Evolutionary conservation across 2,329 filamentous ascomycete genomes (phyloP).

Genomic region (Beauveria brongniartii): DNA sequence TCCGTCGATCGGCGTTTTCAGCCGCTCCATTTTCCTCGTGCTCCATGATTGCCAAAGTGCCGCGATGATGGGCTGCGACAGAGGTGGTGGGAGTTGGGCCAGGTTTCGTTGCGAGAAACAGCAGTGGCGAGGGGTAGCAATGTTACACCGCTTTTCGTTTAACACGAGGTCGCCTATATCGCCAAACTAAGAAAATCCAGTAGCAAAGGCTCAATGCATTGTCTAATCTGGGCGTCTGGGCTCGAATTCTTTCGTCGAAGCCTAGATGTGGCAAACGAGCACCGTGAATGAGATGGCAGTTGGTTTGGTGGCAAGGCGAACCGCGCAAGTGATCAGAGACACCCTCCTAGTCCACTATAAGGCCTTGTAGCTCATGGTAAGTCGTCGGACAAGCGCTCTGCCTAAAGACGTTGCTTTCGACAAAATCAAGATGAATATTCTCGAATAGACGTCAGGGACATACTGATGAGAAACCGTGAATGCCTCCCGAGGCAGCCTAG

Average conservation of each 20-base stretch:
- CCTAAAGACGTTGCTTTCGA: neutral
- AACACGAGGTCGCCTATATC: neutral
- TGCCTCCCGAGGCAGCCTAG: neutral
- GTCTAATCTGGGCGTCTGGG: neutral
- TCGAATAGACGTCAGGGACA: neutral
- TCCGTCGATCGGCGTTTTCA: conserved; percentile 18
- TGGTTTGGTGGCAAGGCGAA: neutral
- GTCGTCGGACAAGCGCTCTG: neutral
- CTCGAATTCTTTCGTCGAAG: neutral
- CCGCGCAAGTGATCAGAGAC: neutral
- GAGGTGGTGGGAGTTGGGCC: neutral
- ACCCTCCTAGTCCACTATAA: neutral
- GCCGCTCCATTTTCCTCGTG: conserved; percentile 17
- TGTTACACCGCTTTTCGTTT: neutral
- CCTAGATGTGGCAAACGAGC: neutral
- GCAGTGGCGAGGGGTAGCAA: neutral
- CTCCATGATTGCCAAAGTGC: conserved; percentile 17
- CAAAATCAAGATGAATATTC: neutral
- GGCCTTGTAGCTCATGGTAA: too few relatives aligned
- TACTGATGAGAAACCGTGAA: conserved; percentile 3
- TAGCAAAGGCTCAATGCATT: neutral
- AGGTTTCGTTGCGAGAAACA: too few relatives aligned
- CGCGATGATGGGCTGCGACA: neutral
- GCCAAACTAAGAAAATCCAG: neutral
- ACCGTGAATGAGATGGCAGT: conserved; percentile 1